These are phyloP conservation scores for Leishmania lainsoni DNA, from an alignment of 208 protist genomes.

Conservation along the genomic window DNA sequence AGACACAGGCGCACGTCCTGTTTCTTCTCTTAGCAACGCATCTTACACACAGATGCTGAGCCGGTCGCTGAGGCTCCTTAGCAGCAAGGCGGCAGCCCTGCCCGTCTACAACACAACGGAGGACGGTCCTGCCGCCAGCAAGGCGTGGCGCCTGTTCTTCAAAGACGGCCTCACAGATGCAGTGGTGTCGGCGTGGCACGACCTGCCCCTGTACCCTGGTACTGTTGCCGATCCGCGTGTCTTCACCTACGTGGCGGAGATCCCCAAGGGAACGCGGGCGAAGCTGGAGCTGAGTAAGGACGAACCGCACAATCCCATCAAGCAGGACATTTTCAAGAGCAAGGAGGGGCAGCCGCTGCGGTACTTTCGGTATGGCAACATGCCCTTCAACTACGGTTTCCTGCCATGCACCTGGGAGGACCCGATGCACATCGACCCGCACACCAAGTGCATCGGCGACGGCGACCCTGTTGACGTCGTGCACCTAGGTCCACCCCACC, in stretches of 20 bases:
- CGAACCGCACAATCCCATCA: slow-evolving; percentile 91
- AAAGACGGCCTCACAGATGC: slow-evolving; percentile 12
- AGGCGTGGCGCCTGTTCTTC: slow-evolving; percentile 68
- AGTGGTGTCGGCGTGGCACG: slow-evolving; percentile 71
- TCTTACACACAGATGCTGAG: slow-evolving; percentile 17
- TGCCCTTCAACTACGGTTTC: slow-evolving; percentile 96
- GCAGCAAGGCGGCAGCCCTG: slow-evolving; percentile 6
- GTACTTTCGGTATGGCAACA: slow-evolving; percentile 84
- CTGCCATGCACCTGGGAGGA: slow-evolving; percentile 95
- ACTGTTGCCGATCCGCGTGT: slow-evolving; percentile 34
- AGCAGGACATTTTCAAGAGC: slow-evolving; percentile 83
- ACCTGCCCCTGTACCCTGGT: slow-evolving; percentile 48
- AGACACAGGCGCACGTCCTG: neutral
- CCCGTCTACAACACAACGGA: slow-evolving; percentile 21
- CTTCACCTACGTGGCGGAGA: slow-evolving; percentile 84
- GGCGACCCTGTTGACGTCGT: slow-evolving; percentile 92
- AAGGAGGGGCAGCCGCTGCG: slow-evolving; percentile 65
- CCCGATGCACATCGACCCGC: slow-evolving; percentile 38
- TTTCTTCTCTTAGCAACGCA: neutral
- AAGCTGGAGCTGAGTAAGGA: slow-evolving; percentile 94
- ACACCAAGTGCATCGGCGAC: slow-evolving; percentile 82
- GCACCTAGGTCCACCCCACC: slow-evolving; percentile 52
- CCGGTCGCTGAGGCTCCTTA: slow-evolving; percentile 2
- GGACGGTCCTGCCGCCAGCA: slow-evolving; percentile 31
- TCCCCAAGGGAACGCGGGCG: slow-evolving; percentile 84